Base-by-base conservation (phyloP, 2,329 filamentous ascomycete species). In the Westerdykella aurantiaca region DNA sequence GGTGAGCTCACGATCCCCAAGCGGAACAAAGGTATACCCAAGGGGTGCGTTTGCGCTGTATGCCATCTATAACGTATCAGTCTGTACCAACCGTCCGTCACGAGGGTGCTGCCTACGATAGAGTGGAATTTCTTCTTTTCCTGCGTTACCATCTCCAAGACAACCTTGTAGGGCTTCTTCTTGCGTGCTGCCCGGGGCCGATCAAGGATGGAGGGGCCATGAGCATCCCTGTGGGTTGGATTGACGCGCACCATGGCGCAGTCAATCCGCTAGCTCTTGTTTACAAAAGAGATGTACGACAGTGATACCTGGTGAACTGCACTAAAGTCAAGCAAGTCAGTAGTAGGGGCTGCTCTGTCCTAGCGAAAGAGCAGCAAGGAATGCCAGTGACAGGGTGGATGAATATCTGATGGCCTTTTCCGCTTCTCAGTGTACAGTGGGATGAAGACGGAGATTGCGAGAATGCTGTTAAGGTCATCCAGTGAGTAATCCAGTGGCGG, bases 21-120 rank as follows among this genome's bases (percentile, higher is more conserved):
- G 73, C 17, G 78, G 75, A 39, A 83, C 73, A 54, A 81, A 82
- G 0, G 73, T 77, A 58, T 81, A 83, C n/a, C 79, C 80, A 38
- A 65, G 63, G 9, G 79, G 79, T 17, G 80, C 70, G 51, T 74
- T 69, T n/a, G 70, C 66, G 46, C 74, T 70, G 52, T 79, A 80
- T 16, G 75, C 75, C 35, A 78, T 71, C 79, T 82, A 61, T 41
- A 33, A 31, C 23, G 43, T 29, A 29, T 29, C 7, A 45, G 66
- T 73, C 57, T 71, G 64, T 60, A 50, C 34, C 16, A 38, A 47
- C 11, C n/a, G 33, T 25, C 17, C 6, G 25, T 16, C 23, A 35
- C 38, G 18, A 18, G 38, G 34, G 42, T 31, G 43, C 35, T 48
- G 72, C 70, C 55, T 54, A 73, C 71, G 43, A 66, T 59, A 47